Evolutionary conservation across 768 basidiomycete species (phyloP), one percentile per base, ranked within the genome.

Genomic region (Daedalea quercina): DNA sequence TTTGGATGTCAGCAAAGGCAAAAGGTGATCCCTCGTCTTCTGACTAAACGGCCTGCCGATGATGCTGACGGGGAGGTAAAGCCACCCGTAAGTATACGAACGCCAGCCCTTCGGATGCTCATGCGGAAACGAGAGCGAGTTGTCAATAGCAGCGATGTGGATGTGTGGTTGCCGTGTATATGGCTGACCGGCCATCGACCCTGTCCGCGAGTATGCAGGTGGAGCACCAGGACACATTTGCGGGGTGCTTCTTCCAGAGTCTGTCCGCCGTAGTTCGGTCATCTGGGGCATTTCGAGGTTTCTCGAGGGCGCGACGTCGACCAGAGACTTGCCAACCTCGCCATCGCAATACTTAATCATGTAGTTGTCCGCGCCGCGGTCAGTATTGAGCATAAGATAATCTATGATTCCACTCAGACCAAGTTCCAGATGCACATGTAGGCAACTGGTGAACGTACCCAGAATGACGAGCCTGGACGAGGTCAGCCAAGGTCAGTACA

Each of bases 131-230:
- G 90, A 89, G 34, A 95, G 78, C 0, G 90, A 93, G 67, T 94
- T 94, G 63, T 94, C 93, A 56, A 95, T 95, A 9, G 92, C 92
- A 43, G 92, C 91, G 52, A 94, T 88, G 63, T 93, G 91, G 41
- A 94, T 82, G 63, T 94, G 91, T 1, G 90, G 88, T 55, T 76
- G 76, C 47, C 79, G 77, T 41, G 73, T 79, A 62, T 82, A 87
- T 22, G 65, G 59, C 23, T 56, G 58, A 15, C 60, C 22, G 55
- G 45, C 40, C 45, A 61, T 46, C 51, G 57, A 57, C 34, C 56
- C 55, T 19, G 60, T 24, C 35, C 61, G 59, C 11, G 61, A 47
- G 54, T 61, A 60, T 34, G 43, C 11, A n/a, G 55, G 47, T 12
- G 52, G 35, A 17, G 55, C 55, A 7, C 52, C 50, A 35, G 37